Evolutionary conservation across 495 filamentous ascomycete species (phyloP), one percentile per base, ranked within the genome.

Genomic region (Platismatia glauca): DNA sequence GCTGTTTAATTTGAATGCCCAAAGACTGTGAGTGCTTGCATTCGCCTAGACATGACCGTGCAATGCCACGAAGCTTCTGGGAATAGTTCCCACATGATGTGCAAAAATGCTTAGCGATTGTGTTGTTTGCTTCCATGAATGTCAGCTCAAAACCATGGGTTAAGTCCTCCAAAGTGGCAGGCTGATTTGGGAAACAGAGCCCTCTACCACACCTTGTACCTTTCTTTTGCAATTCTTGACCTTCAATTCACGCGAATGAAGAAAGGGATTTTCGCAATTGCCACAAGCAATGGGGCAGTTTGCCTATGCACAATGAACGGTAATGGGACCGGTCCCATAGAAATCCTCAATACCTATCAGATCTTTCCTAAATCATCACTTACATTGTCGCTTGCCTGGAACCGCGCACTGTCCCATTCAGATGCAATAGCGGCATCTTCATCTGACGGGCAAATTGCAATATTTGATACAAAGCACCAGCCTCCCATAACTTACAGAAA

Each of bases 181-280:
- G 16, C 50, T 53, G 50, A 53, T 53, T 33, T 16, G 8, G 27
- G 50, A 31, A 38, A 35, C 38, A 74, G 73, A 33, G 48, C 53
- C 12, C 66, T 72, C 27, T 57, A 74, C 39, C 78, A 84, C 62
- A 83, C 78, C 1, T 58, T 86, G 34, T 71, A 77, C 4, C 79
- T 85, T 39, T 80, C 80, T 46, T 87, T 82, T 66, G 91, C 90
- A 27, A 79, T 97, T 29, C 83, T 97, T 50, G 93, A 97, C 70
- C 79, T 96, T 29, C 88, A 89, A 62, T 97, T 96, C 72, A 84
- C 85, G 63, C 85, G 84, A 9, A 70, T 74, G 46, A 67, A 75
- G n/a, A 73, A 75, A 18, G 73, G 74, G 34, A 70, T 83, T 18
- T 77, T 94, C 35, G 89, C 82, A 12, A 82, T 86, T 35, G 89